A percentile compares a stretch with the other conserved stretches of the same genome.
Conservation (phyloP, 345 rosid species). For the Citrus unshiu region DNA sequence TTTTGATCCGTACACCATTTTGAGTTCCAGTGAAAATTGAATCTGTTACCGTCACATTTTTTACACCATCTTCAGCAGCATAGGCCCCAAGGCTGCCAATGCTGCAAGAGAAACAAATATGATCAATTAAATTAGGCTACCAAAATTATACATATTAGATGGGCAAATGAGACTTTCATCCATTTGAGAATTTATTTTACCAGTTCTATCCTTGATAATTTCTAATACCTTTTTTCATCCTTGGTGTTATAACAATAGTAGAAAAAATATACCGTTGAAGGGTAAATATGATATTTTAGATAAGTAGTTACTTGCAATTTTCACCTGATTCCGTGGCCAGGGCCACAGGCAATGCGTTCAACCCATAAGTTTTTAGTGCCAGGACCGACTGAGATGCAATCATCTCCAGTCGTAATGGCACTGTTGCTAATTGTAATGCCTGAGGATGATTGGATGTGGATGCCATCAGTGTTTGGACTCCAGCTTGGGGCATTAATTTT, state of each 20-base stretch:
- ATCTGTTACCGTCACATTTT: slow-evolving; percentile 37
- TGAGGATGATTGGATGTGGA: slow-evolving; percentile 40
- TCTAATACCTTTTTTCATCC: no score
- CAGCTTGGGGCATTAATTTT: slow-evolving; percentile 38
- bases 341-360: slow-evolving; percentile 51
- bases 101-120: slow-evolving; percentile 16
- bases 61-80: slow-evolving; percentile 38
- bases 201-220: no score
- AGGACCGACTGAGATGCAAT: slow-evolving; percentile 54
- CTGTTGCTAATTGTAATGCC: slow-evolving; percentile 38
- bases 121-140: not conserved
- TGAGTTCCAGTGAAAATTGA: slow-evolving; percentile 37
- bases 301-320: not conserved
- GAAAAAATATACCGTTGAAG: no score
- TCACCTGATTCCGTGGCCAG: slow-evolving; percentile 68
- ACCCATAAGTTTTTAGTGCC: slow-evolving; percentile 45
- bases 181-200: no score
- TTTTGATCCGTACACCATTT: slow-evolving; percentile 57
- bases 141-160: not conserved
- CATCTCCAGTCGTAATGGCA: slow-evolving; percentile 51
- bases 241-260: no score
- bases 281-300: no score
- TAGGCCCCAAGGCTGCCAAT: slow-evolving; percentile 49
- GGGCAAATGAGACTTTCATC: not conserved
- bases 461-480: slow-evolving; percentile 66